Base-by-base conservation (phyloP, 371 early-diverging fungal species). In the Mucor mucedo region DNA sequence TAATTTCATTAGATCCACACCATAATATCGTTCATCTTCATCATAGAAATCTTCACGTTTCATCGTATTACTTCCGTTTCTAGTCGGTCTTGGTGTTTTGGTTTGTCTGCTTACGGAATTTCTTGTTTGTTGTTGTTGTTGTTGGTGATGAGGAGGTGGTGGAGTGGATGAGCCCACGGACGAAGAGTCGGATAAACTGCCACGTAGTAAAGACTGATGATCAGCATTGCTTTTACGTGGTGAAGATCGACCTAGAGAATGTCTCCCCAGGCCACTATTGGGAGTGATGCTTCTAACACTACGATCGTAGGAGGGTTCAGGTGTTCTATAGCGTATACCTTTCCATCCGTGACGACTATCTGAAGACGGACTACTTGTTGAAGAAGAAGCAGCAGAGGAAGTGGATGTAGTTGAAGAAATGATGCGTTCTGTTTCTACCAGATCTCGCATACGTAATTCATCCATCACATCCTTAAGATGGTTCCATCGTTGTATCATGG, bases 401-500 rank as follows among this genome's bases (percentile, higher is more conserved):
- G 65, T 11, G 42, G 62, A 39, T 21, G 50, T 49, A 14, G 47
- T 39, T 32, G 21, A 27, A 7, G 52, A 47, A 10, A 83, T 39
- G 7, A 76, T 47, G n/a, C 71, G 65, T 59, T 84, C 86, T 21
- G 81, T 75, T 16, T 76, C 75, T 4, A 78, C 72, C 33, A 87
- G 63, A 42, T 84, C 84, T 9, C 57, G 66, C 10, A 72, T 60
- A 10, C 77, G 62, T 28, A 88, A 69, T 4, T 81, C 82, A 35
- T 85, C 81, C 70, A 86, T 79, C 2, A 71, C 73, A 9, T 74
- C 70, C 48, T 82, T 80, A 13, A 88, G 73, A 35, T 72, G 72
- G 30, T 69, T 63, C 88, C 86, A 88, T 21, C 82, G 73, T 32
- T 80, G 68, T 29, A 82, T 69, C 79, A 86, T 84, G 39, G 79